Evolutionary conservation across 2,329 filamentous ascomycete species (phyloP).

Genomic region (Penicillium sp.): DNA sequence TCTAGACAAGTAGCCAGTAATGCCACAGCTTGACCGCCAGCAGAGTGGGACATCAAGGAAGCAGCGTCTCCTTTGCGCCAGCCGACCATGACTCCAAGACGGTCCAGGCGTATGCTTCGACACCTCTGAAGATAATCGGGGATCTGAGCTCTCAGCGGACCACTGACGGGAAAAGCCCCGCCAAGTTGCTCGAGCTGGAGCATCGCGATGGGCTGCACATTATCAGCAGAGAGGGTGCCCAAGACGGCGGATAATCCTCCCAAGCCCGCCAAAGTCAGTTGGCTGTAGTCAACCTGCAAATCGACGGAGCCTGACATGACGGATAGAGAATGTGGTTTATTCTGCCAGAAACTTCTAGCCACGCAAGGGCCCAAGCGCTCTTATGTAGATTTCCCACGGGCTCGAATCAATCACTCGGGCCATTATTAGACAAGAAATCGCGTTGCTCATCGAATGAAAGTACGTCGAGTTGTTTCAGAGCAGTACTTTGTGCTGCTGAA

Average conservation of each 20-base stretch:
- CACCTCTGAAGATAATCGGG: conserved; percentile 12
- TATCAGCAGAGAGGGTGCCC: conserved; percentile 11
- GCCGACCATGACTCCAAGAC: conserved; percentile 11
- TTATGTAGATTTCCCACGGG: too few species aligned
- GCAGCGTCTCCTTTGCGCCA: conserved; percentile 13
- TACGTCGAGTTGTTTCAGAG: not conserved
- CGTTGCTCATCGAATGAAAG: not conserved
- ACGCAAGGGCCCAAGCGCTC: too few species aligned
- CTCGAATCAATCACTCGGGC: too few species aligned
- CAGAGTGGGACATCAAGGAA: conserved; percentile 8
- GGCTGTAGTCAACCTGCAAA: not conserved
- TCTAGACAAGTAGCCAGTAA: conserved; percentile 2
- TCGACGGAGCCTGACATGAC: not conserved
- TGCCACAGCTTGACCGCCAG: conserved; percentile 4
- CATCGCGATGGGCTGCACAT: conserved; percentile 11
- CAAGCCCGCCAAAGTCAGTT: not conserved
- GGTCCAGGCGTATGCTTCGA: conserved; percentile 2
- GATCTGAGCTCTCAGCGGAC: conserved; percentile 6
- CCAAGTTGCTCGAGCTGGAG: conserved; percentile 15
- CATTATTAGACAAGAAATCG: not conserved
- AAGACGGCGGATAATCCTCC: conserved; percentile 3
- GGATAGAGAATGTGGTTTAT: not conserved
- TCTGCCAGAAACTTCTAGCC: too few species aligned
- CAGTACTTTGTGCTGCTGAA: not conserved
- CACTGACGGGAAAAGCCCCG: conserved; percentile 9